These are phyloP conservation scores for Plasmodium malariae DNA, from an alignment of 169 alveolate genomes.

Conservation along the genomic window DNA sequence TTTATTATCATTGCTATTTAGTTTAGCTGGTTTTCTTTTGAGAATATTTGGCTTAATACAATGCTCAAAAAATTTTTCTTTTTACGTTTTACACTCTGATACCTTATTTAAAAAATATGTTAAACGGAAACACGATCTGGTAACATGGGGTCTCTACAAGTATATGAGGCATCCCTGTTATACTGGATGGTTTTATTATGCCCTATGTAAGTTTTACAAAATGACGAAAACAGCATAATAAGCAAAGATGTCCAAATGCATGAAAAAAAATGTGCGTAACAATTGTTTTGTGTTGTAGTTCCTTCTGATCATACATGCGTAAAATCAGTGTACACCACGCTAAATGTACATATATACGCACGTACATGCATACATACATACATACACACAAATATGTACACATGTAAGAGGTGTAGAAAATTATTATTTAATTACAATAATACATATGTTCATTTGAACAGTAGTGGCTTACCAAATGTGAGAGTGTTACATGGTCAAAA, in stretches of 20 bases:
- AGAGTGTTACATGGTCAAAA: too few relatives aligned
- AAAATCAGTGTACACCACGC: too few relatives aligned
- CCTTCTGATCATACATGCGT: too few relatives aligned
- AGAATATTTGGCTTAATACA: slow-evolving; percentile 42
- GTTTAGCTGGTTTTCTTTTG: slow-evolving; percentile 19
- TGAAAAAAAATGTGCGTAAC: too few relatives aligned
- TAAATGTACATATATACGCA: not conserved
- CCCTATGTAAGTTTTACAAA: slow-evolving; percentile 35
- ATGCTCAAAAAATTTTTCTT: slow-evolving; percentile 41
- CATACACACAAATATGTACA: not conserved
- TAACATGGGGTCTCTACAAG: slow-evolving; percentile 42
- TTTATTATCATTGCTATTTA: slow-evolving; percentile 7
- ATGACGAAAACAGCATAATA: not conserved
- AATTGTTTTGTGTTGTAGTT: too few relatives aligned
- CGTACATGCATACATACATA: not conserved
- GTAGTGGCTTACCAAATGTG: too few relatives aligned
- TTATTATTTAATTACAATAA: too few relatives aligned
- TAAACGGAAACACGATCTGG: slow-evolving; percentile 26
- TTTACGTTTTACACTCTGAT: slow-evolving; percentile 18
- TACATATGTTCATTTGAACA: too few relatives aligned
- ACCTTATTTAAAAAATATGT: slow-evolving; percentile 12
- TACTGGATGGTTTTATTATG: slow-evolving; percentile 73
- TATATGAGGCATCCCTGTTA: slow-evolving; percentile 74
- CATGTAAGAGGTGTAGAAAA: too few relatives aligned
- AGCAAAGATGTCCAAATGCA: too few relatives aligned